Evolutionary conservation across 192 early-diverging fungal genomes (phyloP), one percentile per base, ranked within the genome.

Genomic region (Allomyces arbusculus): DNA sequence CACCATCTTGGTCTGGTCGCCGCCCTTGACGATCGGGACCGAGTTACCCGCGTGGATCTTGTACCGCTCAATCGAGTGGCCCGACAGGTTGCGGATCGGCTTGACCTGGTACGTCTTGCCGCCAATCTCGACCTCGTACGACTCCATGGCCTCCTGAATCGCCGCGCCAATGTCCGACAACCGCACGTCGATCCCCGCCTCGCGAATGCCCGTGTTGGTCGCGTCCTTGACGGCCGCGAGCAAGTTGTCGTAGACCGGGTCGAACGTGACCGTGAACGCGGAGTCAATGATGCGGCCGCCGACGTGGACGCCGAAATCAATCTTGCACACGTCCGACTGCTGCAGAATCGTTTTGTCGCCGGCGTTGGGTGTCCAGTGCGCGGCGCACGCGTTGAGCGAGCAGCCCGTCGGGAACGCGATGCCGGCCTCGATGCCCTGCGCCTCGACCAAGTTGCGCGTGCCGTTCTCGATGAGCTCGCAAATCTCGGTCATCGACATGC

Each of bases 61-160:
- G 73, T 99, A 99, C 11, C 75, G 81, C 4, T 77, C 90, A 68
- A 99, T 96, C 26, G 90, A 89, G 73, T 99, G 95, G 33, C 95
- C 95, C 67, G 89, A 93, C 72, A 99, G 76, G 73, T 99, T 99
- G 58, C 95, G 83, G 68, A 99, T 94, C 45, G 90, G 84, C 69
- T 92, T 93, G 67, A 99, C 87, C 74, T 86, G 88, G 67, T 89
- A 87, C 0, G 88, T 89, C 71, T 99, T 99, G 61, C 91, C 91
- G 64, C 91, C 86, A 55, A 99, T 78, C 66, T 89, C 90, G 58
- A 99, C 86, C 71, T 99, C 95, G 73, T 97, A 96, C 10, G 90
- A 93, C 74, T 95, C 93, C 88, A 95, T 95, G n/a, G 89, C 89
- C 76, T 99, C 95, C 74, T 95, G 88, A 64, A 99, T 85, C 12